Base-by-base conservation (phyloP, 2,329 filamentous ascomycete genomes). In the Pyrenochaeta sp. region DNA sequence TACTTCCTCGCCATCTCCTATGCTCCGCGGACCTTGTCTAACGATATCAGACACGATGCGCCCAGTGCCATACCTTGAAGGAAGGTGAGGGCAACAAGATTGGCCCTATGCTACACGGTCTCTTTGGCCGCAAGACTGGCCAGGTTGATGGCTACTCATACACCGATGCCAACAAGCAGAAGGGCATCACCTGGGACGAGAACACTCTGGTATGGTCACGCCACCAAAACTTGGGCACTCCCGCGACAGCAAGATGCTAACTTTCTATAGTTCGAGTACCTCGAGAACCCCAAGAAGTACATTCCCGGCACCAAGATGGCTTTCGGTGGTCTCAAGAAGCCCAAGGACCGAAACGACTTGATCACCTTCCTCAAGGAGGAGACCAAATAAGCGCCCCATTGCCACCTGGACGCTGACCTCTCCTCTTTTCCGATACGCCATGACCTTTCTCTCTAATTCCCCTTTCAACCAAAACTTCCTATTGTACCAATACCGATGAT, bases 241-340 rank as follows among this genome's bases (percentile, higher is more conserved):
- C 5, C 6, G 13, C 5, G 9, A 9, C 6, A 13, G 13, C 15
- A 27, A 28, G 10, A 25, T 22, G 49, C 68, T 72, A 71, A 67
- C 54, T 40, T 40, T 34, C 48, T 32, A 48, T 73, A 93, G 91
- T 98, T 97, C 84, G 87, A 90, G 71, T 99, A 99, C 90, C 93
- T 99, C 77, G 95, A 99, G 89, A 98, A 98, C 91, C 95, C 95
- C 85, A 99, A 99, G 91, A 98, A 98, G 88, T 99, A 93, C 89
- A 97, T 99, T 69, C 95, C 95, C 73, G 95, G 95, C 74, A 99
- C 95, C 85, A 99, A 98, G 92, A 99, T 99, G 95, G 95, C 95
- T 76, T 99, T 98, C 80, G 95, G 95, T 85, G 95, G 95, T 82
- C 88, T 99, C 79, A 99, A 99, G 93, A 99, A 99, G 92, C 88